A percentile compares a stretch with the other conserved stretches of the same genome.
Evolutionary conservation across 148 eudicot genomes (phyloP).

Genomic region (Fagopyrum esculentum): DNA sequence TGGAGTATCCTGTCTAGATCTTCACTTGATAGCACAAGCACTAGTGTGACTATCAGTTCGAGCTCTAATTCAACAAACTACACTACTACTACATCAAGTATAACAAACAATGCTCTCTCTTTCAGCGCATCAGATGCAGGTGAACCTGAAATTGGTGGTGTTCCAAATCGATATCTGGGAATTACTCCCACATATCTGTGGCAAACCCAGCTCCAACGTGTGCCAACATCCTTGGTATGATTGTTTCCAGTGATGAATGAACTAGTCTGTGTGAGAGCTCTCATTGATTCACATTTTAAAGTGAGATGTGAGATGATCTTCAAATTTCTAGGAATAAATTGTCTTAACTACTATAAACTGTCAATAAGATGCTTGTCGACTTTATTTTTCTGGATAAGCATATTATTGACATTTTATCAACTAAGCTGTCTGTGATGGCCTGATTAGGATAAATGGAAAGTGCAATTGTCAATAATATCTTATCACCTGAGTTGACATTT

Average conservation of each 20-base stretch:
- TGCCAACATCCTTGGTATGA: conserved; percentile 62
- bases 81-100: conserved; percentile 31
- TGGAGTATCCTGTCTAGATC: conserved; percentile 85
- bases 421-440: too few relatives aligned
- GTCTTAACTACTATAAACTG: too few relatives aligned
- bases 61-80: conserved; percentile 69
- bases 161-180: conserved; percentile 77
- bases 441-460: too few relatives aligned
- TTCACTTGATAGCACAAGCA: conserved; percentile 86
- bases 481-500: too few relatives aligned
- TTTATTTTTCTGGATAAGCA: too few relatives aligned
- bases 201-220: conserved; percentile 84
- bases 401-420: too few relatives aligned
- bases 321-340: too few relatives aligned
- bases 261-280: not conserved
- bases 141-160: conserved; percentile 93
- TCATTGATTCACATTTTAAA: too few relatives aligned
- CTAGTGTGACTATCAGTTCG: conserved; percentile 61
- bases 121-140: conserved; percentile 39
- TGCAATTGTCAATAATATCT: too few relatives aligned
- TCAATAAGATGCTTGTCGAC: too few relatives aligned
- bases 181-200: conserved; percentile 78
- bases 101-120: conserved; percentile 33
- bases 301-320: too few relatives aligned
- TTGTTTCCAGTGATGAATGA: not conserved